Evolutionary conservation across 2,329 filamentous ascomycete species (phyloP), one percentile per base, ranked within the genome.

Genomic region (Calonectria henricotiae): DNA sequence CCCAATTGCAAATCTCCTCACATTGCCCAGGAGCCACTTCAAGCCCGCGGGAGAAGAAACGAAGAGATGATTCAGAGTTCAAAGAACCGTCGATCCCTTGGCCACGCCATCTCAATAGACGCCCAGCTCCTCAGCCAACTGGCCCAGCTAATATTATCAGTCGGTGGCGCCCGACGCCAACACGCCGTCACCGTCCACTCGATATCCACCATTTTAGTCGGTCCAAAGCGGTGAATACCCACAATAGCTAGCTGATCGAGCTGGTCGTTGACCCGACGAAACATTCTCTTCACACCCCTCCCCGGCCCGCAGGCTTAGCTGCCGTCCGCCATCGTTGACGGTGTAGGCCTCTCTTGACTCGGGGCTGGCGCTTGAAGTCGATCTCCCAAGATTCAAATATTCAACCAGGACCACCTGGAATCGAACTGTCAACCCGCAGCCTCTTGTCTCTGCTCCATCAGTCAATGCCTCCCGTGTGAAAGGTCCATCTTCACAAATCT

Each of bases 311-410:
- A 67, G 62, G 66, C 66, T 72, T 78, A 77, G 76, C 66, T 77
- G 73, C 76, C 75, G 76, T 71, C 74, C 68, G 74, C 73, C 75
- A 74, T 77, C 73, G 62, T 75, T 62, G 68, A 72, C 73, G 70
- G 75, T 61, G 70, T 65, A 69, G 47, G 65, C 74, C 72, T 73
- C 71, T 77, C 71, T 77, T 75, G 76, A 71, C 64, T 71, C 67
- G 49, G 69, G 51, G 61, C 62, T 68, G 62, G 66, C 70, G 69
- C 75, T 75, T 74, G 67, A 71, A 76, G 76, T 70, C 73, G 76
- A 78, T 78, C 76, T 70, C 66, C 58, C 68, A 71, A 63, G 69
- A 70, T 72, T 76, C 75, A 77, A 76, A 78, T 77, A 76, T 72
- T 73, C 74, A 51, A 66, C 47, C 65, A 70, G 65, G 67, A 75